A percentile compares a stretch with the other conserved stretches of the same genome.
These are phyloP conservation scores for Streptanthus diversifolius DNA, from an alignment of 345 rosid genomes.

Conservation along the genomic window DNA sequence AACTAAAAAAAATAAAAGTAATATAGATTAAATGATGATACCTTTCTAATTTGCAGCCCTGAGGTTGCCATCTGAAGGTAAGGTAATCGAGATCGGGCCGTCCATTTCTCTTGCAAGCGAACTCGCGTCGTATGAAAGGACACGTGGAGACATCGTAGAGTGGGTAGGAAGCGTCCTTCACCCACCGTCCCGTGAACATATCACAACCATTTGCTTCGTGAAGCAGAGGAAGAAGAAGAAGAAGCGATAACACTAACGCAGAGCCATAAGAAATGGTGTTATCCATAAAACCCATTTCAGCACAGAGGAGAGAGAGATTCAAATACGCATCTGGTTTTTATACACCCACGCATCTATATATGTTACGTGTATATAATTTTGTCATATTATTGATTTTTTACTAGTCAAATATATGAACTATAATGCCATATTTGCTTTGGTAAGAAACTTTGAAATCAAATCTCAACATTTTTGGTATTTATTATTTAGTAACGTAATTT, in stretches of 20 bases:
- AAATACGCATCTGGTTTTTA: slow-evolving; percentile 28
- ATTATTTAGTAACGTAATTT: neutral
- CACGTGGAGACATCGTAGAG: slow-evolving; percentile 55
- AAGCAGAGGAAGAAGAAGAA: slow-evolving; percentile 9
- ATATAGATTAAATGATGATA: slow-evolving; percentile 6
- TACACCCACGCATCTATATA: slow-evolving; percentile 27
- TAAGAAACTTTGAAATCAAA: neutral
- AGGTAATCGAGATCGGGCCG: slow-evolving; percentile 61
- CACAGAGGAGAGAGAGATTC: slow-evolving; percentile 18
- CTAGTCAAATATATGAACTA: slow-evolving; percentile 17
- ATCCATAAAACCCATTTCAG: slow-evolving; percentile 30
- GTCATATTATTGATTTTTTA: neutral
- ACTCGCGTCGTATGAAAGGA: slow-evolving; percentile 66
- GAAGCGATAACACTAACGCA: slow-evolving; percentile 6
- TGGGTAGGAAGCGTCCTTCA: slow-evolving; percentile 57
- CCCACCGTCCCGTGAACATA: slow-evolving; percentile 71
- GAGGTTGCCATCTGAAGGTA: slow-evolving; percentile 72
- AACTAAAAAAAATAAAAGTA: neutral
- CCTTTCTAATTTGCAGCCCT: slow-evolving; percentile 52
- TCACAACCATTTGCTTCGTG: slow-evolving; percentile 37
- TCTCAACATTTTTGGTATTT: neutral
- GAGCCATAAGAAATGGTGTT: slow-evolving; percentile 14
- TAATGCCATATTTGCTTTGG: neutral
- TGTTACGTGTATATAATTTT: neutral
- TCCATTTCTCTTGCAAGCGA: slow-evolving; percentile 62